Evolutionary conservation across 306 rosid genomes (phyloP).

Genomic region (Cicer chorassanicum): DNA sequence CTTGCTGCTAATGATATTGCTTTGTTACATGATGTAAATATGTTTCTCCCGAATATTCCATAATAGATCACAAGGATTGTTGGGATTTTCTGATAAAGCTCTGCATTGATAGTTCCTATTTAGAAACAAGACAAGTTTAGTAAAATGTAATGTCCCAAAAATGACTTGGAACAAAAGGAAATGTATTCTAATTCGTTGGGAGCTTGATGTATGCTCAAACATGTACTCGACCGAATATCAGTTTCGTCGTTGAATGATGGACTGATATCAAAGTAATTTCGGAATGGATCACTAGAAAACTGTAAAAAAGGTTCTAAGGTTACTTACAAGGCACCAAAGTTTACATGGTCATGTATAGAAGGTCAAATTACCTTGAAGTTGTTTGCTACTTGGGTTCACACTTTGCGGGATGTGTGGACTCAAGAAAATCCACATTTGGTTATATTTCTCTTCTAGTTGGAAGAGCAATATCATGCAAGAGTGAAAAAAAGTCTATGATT

Average conservation of each 20-base stretch:
- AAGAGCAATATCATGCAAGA: not conserved
- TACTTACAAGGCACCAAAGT: not conserved
- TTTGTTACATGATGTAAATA: no score
- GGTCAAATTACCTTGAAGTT: not conserved
- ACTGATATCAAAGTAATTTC: no score
- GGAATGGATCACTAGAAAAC: not conserved
- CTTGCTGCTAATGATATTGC: no score
- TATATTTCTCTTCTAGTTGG: not conserved
- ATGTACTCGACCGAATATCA: not conserved
- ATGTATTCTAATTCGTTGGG: not conserved
- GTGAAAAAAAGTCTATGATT: not conserved
- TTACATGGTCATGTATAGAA: not conserved
- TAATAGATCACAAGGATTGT: not conserved
- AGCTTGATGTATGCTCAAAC: not conserved
- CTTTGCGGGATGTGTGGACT: not conserved
- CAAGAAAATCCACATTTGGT: not conserved
- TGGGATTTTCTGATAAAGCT: not conserved
- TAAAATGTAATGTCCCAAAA: no score
- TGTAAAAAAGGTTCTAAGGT: not conserved
- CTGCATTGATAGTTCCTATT: no score
- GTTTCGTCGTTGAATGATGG: not conserved
- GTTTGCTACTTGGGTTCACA: not conserved
- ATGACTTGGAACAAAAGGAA: not conserved
- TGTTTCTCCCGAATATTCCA: no score
- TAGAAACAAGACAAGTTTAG: no score